Conservation (phyloP, 768 basidiomycete species). For the Gymnopilus dilepis region DNA sequence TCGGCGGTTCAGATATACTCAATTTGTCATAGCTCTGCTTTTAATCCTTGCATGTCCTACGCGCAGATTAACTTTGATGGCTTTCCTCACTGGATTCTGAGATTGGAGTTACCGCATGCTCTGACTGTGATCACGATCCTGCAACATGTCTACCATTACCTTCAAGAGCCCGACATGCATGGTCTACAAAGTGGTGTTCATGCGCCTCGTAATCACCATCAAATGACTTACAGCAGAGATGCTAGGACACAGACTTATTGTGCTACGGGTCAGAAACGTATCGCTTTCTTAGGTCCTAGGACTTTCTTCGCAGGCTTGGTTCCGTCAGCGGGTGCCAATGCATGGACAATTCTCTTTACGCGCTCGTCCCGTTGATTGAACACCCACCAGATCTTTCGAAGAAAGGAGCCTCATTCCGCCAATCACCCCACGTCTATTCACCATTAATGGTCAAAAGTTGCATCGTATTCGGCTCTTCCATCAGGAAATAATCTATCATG, state of each 20-base stretch:
- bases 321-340: slow-evolving; percentile 1
- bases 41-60: slow-evolving; percentile 10
- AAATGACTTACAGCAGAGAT: slow-evolving; percentile 2
- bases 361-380: background rate
- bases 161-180: slow-evolving; percentile 7
- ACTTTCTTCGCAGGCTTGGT: slow-evolving; percentile 7
- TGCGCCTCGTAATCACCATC: background rate
- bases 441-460: too few relatives aligned
- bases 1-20: background rate
- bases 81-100: slow-evolving; percentile 9
- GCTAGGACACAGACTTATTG: background rate
- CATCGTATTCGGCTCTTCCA: too few relatives aligned
- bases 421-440: too few relatives aligned
- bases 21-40: slow-evolving; percentile 5
- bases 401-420: too few relatives aligned
- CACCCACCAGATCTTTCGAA: too few relatives aligned
- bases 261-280: background rate
- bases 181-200: background rate
- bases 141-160: slow-evolving; percentile 6
- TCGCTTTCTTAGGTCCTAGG: background rate
- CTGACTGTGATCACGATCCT: slow-evolving; percentile 3
- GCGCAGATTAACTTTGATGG: slow-evolving; percentile 11
- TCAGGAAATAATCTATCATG: too few relatives aligned
- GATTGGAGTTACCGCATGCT: background rate
- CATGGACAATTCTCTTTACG: background rate